A percentile compares a stretch with the other conserved stretches of the same genome.
phyloP scores from a whole-genome alignment of 305 asterid species.

The Coffea humblotiana region DNA sequence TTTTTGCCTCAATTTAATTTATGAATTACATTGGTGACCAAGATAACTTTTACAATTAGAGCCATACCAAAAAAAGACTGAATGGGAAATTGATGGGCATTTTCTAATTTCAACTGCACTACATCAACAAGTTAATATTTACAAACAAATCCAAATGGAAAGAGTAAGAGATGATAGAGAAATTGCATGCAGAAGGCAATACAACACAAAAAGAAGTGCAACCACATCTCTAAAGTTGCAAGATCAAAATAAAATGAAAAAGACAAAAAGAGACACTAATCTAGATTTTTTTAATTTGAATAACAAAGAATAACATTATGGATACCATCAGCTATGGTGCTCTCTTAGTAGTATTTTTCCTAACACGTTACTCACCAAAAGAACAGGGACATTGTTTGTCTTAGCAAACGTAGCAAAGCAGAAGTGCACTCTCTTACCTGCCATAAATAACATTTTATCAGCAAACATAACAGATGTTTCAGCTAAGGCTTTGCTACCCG shows the following conservation, averaged over 20 bases:
- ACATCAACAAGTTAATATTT: neutral
- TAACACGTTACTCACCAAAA: constrained; percentile 61
- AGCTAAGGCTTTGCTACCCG: neutral
- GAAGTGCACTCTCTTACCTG: constrained; percentile 97
- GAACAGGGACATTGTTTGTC: constrained; percentile 73
- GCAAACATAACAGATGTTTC: neutral
- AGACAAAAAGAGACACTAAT: neutral
- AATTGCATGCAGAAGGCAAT: neutral
- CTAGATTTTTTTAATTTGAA: neutral
- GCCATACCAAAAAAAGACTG: neutral
- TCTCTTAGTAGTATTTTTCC: neutral
- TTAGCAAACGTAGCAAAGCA: constrained; percentile 87
- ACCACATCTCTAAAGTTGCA: neutral
- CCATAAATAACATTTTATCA: constrained; percentile 14
- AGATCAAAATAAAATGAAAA: neutral
- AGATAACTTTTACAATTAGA: neutral
- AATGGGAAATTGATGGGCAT: neutral
- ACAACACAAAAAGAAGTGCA: no score
- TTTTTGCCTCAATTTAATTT: neutral
- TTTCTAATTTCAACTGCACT: neutral
- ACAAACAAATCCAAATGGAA: no score
- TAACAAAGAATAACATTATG: neutral
- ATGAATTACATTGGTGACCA: neutral
- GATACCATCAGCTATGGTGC: neutral
- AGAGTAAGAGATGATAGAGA: neutral